Evolutionary conservation across 352 stramenopile species (phyloP).

Genomic region (Pythium brachiatum): DNA sequence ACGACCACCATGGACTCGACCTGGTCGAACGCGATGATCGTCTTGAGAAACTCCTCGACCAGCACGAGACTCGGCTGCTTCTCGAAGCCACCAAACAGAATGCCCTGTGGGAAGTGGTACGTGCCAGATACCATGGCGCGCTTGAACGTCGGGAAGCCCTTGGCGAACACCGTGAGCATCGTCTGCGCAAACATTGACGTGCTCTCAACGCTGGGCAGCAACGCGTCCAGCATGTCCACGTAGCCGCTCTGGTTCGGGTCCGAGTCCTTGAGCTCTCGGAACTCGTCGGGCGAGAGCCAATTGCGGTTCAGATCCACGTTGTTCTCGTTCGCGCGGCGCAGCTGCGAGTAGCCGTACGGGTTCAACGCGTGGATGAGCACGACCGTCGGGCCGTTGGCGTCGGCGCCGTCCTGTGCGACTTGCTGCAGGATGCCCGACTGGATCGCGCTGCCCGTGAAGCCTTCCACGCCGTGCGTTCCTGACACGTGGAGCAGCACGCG

Average conservation of each 20-base stretch:
- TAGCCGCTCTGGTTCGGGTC: slow-evolving; percentile 84
- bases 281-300: slow-evolving; percentile 59
- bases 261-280: slow-evolving; percentile 55
- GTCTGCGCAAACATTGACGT: not conserved
- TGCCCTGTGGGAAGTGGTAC: slow-evolving; percentile 71
- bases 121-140: slow-evolving; percentile 84
- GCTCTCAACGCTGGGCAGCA: not conserved
- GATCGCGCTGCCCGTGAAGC: slow-evolving; percentile 79
- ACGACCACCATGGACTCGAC: slow-evolving; percentile 61
- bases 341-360: slow-evolving; percentile 86
- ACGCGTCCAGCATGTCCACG: slow-evolving; percentile 42
- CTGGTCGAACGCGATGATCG: slow-evolving; percentile 40
- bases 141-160: slow-evolving; percentile 69
- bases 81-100: slow-evolving; percentile 87
- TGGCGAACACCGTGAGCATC: slow-evolving; percentile 39
- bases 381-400: slow-evolving; percentile 51
- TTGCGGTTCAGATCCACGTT: slow-evolving; percentile 96
- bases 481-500: slow-evolving; percentile 72
- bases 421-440: slow-evolving; percentile 55
- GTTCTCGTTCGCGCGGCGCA: slow-evolving; percentile 91
- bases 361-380: slow-evolving; percentile 93
- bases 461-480: slow-evolving; percentile 81
- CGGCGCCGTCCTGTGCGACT: slow-evolving; percentile 14
- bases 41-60: slow-evolving; percentile 62
- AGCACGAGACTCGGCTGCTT: slow-evolving; percentile 67